Evolutionary conservation across 495 filamentous ascomycete species (phyloP).

Genomic region (Neurospora hispaniola): DNA sequence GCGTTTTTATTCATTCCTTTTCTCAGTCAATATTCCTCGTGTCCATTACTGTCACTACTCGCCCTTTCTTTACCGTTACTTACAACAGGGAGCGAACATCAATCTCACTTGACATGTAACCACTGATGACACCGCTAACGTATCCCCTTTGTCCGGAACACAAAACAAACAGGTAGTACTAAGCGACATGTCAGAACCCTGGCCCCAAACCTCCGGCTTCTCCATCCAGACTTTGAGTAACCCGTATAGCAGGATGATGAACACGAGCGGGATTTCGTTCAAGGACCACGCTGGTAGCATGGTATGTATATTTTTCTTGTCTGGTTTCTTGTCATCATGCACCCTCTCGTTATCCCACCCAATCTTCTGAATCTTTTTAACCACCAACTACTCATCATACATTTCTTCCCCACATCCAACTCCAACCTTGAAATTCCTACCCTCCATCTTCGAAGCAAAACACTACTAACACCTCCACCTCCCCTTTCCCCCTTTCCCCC

Average conservation of each 20-base stretch:
- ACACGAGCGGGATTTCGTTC: slow-evolving; percentile 79
- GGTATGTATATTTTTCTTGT: slow-evolving; percentile 42
- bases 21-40: neutral
- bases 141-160: no score
- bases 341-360: no score
- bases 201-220: slow-evolving; percentile 66
- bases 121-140: no score
- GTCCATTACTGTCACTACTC: neutral
- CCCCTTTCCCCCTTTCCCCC: neutral
- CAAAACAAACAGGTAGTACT: slow-evolving; percentile 50
- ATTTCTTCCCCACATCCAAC: no score
- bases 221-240: slow-evolving; percentile 81
- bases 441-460: neutral
- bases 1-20: slow-evolving; percentile 2
- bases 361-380: no score
- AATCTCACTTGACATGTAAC: no score
- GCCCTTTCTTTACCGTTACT: no score
- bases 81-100: no score
- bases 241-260: slow-evolving; percentile 97
- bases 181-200: slow-evolving; percentile 98
- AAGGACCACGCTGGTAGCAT: slow-evolving; percentile 91
- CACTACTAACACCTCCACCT: neutral
- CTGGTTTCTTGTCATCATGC: no score
- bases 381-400: neutral
- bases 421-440: neutral